Conservation (phyloP, 2,329 filamentous ascomycete genomes). For the Xylaria sp. region DNA sequence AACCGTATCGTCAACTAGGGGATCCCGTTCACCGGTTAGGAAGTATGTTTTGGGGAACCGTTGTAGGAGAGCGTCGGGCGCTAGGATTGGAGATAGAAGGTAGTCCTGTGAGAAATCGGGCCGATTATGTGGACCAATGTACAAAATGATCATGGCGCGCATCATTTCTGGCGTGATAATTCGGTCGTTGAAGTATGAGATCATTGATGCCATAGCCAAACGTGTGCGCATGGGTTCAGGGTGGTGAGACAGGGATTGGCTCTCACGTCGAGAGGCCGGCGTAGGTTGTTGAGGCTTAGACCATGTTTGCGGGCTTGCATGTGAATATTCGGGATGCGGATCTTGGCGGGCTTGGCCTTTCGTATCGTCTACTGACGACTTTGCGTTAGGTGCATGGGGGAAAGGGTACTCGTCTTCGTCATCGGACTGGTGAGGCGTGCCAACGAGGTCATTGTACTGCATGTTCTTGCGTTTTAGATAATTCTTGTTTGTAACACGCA, state of each 20-base stretch:
- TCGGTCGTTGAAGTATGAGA: constrained; percentile 96
- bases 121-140: constrained; percentile 90
- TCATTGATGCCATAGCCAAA: constrained; percentile 95
- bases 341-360: constrained; percentile 36
- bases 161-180: constrained; percentile 97
- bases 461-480: constrained; percentile 85
- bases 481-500: constrained; percentile 76
- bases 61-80: constrained; percentile 81
- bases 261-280: constrained; percentile 27
- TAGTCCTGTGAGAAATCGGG: constrained; percentile 94
- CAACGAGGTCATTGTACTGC: constrained; percentile 83
- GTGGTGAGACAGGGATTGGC: constrained; percentile 52
- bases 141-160: constrained; percentile 98
- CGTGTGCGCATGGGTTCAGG: constrained; percentile 73
- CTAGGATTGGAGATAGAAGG: constrained; percentile 85
- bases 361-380: constrained; percentile 25
- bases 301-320: constrained; percentile 51
- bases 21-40: constrained; percentile 92
- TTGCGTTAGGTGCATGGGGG: constrained; percentile 33
- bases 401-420: constrained; percentile 65
- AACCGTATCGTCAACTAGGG: constrained; percentile 93
- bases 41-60: constrained; percentile 95
- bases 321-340: constrained; percentile 58
- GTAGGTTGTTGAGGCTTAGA: constrained; percentile 34
- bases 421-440: constrained; percentile 81